Percentiles rank a stretch among this genome's conserved stretches.
Evolutionary conservation across 768 basidiomycete species (phyloP).

Genomic region (Chalciporus sphaerocephalus): DNA sequence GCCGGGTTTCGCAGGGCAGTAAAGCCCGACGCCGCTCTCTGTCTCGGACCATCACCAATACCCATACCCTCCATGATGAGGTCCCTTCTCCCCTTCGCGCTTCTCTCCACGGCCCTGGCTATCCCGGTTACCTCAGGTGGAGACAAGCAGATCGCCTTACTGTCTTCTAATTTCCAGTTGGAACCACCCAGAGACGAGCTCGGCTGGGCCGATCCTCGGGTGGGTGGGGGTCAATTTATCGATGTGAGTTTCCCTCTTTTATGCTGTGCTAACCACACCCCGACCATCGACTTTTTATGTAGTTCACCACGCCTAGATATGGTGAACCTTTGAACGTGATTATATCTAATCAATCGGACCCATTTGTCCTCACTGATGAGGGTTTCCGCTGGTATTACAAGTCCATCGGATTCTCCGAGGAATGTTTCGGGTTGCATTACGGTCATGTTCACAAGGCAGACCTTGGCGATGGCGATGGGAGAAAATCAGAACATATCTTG

Average conservation of each 20-base stretch:
- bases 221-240: slow-evolving; percentile 67
- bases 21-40: neutral
- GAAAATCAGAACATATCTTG: slow-evolving; percentile 63
- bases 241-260: slow-evolving; percentile 51
- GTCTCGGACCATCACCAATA: neutral
- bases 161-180: neutral
- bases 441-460: slow-evolving; percentile 75
- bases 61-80: slow-evolving; percentile 14
- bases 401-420: slow-evolving; percentile 80
- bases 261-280: neutral
- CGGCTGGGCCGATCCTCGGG: slow-evolving; percentile 65
- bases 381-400: slow-evolving; percentile 70
- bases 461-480: slow-evolving; percentile 77
- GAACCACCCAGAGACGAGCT: slow-evolving; percentile 22
- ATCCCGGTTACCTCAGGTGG: slow-evolving; percentile 14
- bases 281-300: neutral
- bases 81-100: slow-evolving; percentile 4
- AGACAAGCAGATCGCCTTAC: slow-evolving; percentile 10
- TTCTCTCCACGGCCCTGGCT: slow-evolving; percentile 12
- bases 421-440: slow-evolving; percentile 76
- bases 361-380: slow-evolving; percentile 68
- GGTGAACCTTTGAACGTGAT: slow-evolving; percentile 87
- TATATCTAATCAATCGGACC: slow-evolving; percentile 74
- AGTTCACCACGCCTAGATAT: slow-evolving; percentile 61
- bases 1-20: slow-evolving; percentile 3